Base-by-base conservation (phyloP, 371 early-diverging fungal genomes). In the Basidiobolus meristosporus region DNA sequence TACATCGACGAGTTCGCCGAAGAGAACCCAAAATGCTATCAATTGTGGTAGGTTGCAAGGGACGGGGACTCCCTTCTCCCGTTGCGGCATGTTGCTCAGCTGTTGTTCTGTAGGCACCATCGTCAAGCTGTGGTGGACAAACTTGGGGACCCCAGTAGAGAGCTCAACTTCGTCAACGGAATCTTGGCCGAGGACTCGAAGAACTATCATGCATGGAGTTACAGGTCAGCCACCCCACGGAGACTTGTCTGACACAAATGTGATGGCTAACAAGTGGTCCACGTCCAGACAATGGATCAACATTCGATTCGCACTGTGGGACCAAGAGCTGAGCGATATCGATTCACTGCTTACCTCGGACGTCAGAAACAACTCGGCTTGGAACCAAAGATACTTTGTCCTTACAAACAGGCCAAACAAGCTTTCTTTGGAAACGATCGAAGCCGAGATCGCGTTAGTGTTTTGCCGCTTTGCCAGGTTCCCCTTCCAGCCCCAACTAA, bases 141-240 rank as follows among this genome's bases (percentile, higher is more conserved):
- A 30, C 44, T 80, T 36, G 48, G 50, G n/a, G 66, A 68, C 41
- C 39, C 52, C 15, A 46, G 54, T 18, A 49, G 54, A 10, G 91
- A 88, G 51, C 43, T 82, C 26, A 54, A 53, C 2, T 88, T 86
- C 41, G 61, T 89, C 31, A 69, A 73, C 31, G 30, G 41, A 2
- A 63, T 82, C 15, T 48, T 96, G 20, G 71, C 63, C 26, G 64
- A 67, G 7, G 98, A 95, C 44, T 65, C 86, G n/a, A 97, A 97
- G 52, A 97, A 97, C 53, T 93, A 92, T 53, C 98, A 97, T 57
- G 89, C 87, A 2, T 97, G 98, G 98, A 65, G 82, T 0, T 91
- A 87, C 54, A 54, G 82, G 70, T 71, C 46, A 17, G 35, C 26
- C 26, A 3, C 11, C 5, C 37, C 6, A 12, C 18, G 12, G 14